Base-by-base conservation (phyloP, 2,329 filamentous ascomycete species). In the Tolypocladium album region DNA sequence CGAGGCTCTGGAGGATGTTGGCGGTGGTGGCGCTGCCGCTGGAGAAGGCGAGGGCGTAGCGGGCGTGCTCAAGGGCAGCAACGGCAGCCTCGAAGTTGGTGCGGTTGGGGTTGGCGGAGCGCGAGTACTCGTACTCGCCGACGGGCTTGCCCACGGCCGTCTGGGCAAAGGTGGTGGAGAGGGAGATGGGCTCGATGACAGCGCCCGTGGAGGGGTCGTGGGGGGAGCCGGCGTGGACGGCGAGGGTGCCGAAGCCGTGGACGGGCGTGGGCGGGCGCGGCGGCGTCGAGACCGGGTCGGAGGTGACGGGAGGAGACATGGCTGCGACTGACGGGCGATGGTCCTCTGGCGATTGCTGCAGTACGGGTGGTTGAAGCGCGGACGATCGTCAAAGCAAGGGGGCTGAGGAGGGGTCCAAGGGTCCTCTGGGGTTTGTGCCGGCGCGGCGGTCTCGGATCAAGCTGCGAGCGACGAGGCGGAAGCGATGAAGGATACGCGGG, bases 111-210 rank as follows among this genome's bases (percentile, higher is more conserved):
- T 99, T 99, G 64, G 90, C 86, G 70, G 90, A 95, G 63, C 94
- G 86, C 59, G 88, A 92, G 81, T 99, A 99, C 77, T 99, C 94
- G 77, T 92, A 97, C 64, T 80, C 78, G 70, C 94, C 94, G 38
- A 97, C 80, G 1, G 94, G 94, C 74, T 89, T 85, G 64, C 93
- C 94, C 27, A 96, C 92, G 15, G 86, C 84, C 17, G 86, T 87
- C 78, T 99, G 94, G n/a, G 90, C 91, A 71, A 93, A 99, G 7
- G 94, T 99, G 20, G 94, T 97, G 31, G 92, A 96, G 31, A 99
- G 85, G 12, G 93, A 97, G 74, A 99, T 97, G 67, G 94, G 79
- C 76, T 94, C 91, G 73, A 99, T 99, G 68, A 99, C 94, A 66
- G 94, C 94, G 64, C 94, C 94, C 31, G 93, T 99, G 47, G 84